Conservation (phyloP, 1,284 basidiomycete species). For the Trichosporon coremiiforme region DNA sequence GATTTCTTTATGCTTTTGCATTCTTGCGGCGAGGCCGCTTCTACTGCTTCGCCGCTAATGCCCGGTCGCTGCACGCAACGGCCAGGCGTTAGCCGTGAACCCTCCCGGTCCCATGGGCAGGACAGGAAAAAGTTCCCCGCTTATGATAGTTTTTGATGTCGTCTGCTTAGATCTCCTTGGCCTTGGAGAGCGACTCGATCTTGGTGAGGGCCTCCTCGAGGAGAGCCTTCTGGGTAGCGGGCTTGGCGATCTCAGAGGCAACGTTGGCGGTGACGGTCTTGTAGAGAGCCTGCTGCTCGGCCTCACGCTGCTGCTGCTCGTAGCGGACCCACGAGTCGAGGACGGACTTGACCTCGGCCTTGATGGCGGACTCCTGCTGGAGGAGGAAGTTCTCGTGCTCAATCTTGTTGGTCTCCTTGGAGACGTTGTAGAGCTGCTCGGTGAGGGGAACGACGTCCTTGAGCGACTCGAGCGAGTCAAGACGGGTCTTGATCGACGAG, state of each 20-base stretch:
- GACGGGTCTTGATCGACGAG: constrained; percentile 87
- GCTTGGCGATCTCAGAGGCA: constrained; percentile 76
- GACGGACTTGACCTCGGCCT: constrained; percentile 88
- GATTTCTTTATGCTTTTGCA: constrained; percentile 26
- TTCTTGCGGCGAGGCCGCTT: constrained; percentile 24
- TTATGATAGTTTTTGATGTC: constrained; percentile 17
- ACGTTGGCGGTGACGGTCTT: constrained; percentile 86
- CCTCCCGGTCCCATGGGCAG: background rate
- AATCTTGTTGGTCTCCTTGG: constrained; percentile 93
- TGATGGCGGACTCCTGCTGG: constrained; percentile 82
- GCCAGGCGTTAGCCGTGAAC: constrained; percentile 10
- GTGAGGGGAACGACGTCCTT: constrained; percentile 92
- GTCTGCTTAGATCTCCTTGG: constrained; percentile 64
- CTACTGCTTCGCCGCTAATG: constrained; percentile 23
- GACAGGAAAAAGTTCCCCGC: background rate
- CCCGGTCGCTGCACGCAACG: background rate
- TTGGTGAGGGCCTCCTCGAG: constrained; percentile 80
- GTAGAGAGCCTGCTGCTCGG: constrained; percentile 88
- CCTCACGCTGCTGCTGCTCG: constrained; percentile 96
- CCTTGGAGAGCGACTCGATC: constrained; percentile 80
- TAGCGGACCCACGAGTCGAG: constrained; percentile 98
- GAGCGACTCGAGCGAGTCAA: constrained; percentile 86
- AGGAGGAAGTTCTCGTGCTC: constrained; percentile 90
- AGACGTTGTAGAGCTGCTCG: constrained; percentile 84
- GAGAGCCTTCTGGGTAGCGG: constrained; percentile 92